A percentile compares a stretch with the other conserved stretches of the same genome.
Evolutionary conservation across 495 filamentous ascomycete species (phyloP).

Genomic region (Aspergillus asperescens): DNA sequence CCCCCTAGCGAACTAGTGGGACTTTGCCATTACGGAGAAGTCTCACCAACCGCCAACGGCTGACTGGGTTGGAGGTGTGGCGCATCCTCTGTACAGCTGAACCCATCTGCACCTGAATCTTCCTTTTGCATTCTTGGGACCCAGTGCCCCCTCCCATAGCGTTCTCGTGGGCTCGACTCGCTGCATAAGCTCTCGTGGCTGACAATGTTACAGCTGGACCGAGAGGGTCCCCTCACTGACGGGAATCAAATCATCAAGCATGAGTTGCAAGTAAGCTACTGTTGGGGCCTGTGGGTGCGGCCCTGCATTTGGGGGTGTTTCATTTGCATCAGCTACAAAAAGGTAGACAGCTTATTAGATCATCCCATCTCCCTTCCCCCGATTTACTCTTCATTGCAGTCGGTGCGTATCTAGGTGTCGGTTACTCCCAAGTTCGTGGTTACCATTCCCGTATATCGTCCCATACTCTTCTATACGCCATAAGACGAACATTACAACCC

Average conservation of each 20-base stretch:
- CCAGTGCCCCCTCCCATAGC: conserved; percentile 15
- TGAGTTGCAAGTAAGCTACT: conserved; percentile 12
- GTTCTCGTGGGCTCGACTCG: conserved; percentile 15
- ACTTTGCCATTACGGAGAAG: conserved; percentile 7
- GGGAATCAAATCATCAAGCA: conserved; percentile 3
- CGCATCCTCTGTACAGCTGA: conserved; percentile 33
- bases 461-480: background rate
- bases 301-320: conserved; percentile 21
- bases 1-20: conserved; percentile 22
- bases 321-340: conserved; percentile 7
- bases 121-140: conserved; percentile 15
- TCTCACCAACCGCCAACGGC: conserved; percentile 6
- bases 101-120: conserved; percentile 19
- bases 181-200: conserved; percentile 26
- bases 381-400: background rate
- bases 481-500: background rate
- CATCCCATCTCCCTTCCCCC: background rate
- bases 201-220: conserved; percentile 26
- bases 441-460: background rate
- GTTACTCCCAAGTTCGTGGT: background rate
- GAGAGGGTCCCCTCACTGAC: conserved; percentile 8
- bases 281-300: conserved; percentile 10
- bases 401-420: background rate
- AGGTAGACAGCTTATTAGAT: conserved; percentile 12
- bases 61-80: conserved; percentile 23